These are phyloP conservation scores for Phyllostachys edulis DNA, from an alignment of 176 grass and related monocot species.

Conservation along the genomic window DNA sequence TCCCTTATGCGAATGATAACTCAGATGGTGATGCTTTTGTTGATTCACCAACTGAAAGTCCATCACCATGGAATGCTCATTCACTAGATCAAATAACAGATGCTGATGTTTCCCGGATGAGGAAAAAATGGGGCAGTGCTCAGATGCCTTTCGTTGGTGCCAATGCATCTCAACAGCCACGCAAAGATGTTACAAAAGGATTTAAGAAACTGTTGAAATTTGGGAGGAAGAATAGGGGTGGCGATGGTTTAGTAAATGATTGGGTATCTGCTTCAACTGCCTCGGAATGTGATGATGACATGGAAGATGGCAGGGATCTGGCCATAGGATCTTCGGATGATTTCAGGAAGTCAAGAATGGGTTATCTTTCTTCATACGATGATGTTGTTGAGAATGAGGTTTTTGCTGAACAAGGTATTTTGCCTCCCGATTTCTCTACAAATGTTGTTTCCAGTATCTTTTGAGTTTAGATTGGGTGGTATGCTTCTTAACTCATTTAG, in stretches of 20 bases:
- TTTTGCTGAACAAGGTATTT: slow-evolving; percentile 84
- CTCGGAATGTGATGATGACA: slow-evolving; percentile 93
- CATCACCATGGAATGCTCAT: slow-evolving; percentile 81
- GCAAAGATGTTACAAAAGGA: slow-evolving; percentile 90
- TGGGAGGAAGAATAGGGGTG: slow-evolving; percentile 78
- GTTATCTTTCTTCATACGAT: slow-evolving; percentile 65
- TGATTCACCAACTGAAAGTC: slow-evolving; percentile 77
- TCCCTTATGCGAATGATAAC: slow-evolving; percentile 67
- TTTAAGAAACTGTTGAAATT: slow-evolving; percentile 97
- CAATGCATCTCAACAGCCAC: slow-evolving; percentile 67
- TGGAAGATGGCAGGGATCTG: slow-evolving; percentile 68
- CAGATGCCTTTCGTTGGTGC: slow-evolving; percentile 68
- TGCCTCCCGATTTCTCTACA: not conserved
- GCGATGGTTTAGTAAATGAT: slow-evolving; percentile 69
- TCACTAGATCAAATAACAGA: slow-evolving; percentile 69
- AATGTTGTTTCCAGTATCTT: slow-evolving; percentile 28
- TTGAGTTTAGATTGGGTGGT: slow-evolving; percentile 8
- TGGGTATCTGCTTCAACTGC: slow-evolving; percentile 97
- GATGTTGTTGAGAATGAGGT: slow-evolving; percentile 65
- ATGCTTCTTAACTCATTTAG: slow-evolving; percentile 17
- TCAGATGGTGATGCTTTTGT: slow-evolving; percentile 75
- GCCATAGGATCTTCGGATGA: slow-evolving; percentile 60
- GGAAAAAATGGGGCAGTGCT: slow-evolving; percentile 92
- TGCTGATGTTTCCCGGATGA: slow-evolving; percentile 73
- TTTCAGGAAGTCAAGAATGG: slow-evolving; percentile 82